Percentiles rank a stretch among this genome's conserved stretches.
Evolutionary conservation across 2,329 filamentous ascomycete species (phyloP).

Genomic region (Exophiala calicioides): DNA sequence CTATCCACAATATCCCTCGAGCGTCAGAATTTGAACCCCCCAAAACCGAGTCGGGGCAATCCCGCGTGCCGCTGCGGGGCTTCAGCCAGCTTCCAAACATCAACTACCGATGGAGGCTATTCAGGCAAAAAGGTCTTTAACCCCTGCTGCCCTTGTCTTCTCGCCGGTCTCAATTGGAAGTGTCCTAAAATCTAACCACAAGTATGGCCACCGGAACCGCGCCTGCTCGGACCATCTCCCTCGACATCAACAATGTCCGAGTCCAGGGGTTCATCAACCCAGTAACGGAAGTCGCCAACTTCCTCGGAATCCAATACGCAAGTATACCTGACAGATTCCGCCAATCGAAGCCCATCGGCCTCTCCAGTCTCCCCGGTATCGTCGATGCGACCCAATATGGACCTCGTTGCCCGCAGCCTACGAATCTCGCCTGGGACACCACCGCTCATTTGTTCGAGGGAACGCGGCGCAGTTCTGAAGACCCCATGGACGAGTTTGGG

Average conservation of each 20-base stretch:
- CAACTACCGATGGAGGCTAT: too few species aligned
- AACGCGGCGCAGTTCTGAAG: slow-evolving; percentile 31
- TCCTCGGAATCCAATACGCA: slow-evolving; percentile 42
- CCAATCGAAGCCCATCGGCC: slow-evolving; percentile 37
- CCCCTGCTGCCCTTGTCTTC: too few species aligned
- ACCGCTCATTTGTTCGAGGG: slow-evolving; percentile 14
- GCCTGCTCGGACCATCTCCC: neutral
- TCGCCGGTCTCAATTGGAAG: too few species aligned
- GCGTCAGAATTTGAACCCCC: too few species aligned
- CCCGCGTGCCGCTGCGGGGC: too few species aligned
- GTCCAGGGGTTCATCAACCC: slow-evolving; percentile 15
- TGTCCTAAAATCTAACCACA: neutral
- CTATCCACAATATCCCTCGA: too few species aligned
- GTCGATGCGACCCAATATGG: slow-evolving; percentile 39
- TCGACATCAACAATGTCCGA: slow-evolving; percentile 6
- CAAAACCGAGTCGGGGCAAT: too few species aligned
- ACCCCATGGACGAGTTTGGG: slow-evolving; percentile 23
- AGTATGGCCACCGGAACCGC: neutral
- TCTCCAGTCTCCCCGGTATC: slow-evolving; percentile 30
- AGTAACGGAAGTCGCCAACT: slow-evolving; percentile 34
- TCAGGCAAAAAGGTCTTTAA: too few species aligned
- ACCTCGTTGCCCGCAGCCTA: slow-evolving; percentile 30
- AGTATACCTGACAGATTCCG: slow-evolving; percentile 34
- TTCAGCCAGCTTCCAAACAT: too few species aligned
- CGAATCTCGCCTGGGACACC: slow-evolving; percentile 19